Evolutionary conservation across 1,139 yeast genomes (phyloP).

Genomic region (Arxiozyma heterogenica): DNA sequence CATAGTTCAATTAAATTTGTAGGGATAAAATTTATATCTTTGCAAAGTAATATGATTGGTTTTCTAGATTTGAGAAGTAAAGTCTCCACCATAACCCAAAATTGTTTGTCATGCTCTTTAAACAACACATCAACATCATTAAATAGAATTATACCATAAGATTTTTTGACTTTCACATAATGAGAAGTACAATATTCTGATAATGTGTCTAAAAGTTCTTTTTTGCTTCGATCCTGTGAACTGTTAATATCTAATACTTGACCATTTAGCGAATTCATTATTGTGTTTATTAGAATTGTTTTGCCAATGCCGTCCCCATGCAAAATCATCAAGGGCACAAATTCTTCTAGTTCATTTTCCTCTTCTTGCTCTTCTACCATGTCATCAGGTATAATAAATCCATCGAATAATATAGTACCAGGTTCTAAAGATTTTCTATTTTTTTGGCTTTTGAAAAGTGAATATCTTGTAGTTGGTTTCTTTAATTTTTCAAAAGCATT

Average conservation of each 20-base stretch:
- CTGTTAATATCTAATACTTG: conserved; percentile 78
- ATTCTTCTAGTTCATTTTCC: conserved; percentile 30
- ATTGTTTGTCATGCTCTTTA: conserved; percentile 63
- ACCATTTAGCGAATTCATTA: conserved; percentile 55
- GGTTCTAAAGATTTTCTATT: conserved; percentile 16
- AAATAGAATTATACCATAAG: conserved; percentile 61
- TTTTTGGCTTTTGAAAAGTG: conserved; percentile 16
- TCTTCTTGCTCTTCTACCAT: conserved; percentile 27
- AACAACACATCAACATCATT: conserved; percentile 83
- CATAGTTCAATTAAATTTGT: conserved; percentile 41
- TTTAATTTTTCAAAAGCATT: conserved; percentile 41
- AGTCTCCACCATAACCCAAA: conserved; percentile 68
- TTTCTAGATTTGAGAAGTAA: conserved; percentile 59
- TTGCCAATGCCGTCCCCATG: conserved; percentile 77
- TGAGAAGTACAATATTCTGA: conserved; percentile 82
- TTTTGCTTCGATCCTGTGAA: conserved; percentile 61
- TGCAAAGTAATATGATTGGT: conserved; percentile 74
- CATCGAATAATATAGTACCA: conserved; percentile 29
- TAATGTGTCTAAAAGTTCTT: conserved; percentile 55
- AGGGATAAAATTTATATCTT: conserved; percentile 49
- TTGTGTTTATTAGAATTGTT: conserved; percentile 63
- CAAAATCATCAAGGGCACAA: conserved; percentile 56
- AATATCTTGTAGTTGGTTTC: conserved; percentile 31
- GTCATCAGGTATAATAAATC: conserved; percentile 36
- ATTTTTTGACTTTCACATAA: conserved; percentile 50